Conservation (phyloP, 2,329 filamentous ascomycete genomes). For the Proliferodiscus dingleyae region DNA sequence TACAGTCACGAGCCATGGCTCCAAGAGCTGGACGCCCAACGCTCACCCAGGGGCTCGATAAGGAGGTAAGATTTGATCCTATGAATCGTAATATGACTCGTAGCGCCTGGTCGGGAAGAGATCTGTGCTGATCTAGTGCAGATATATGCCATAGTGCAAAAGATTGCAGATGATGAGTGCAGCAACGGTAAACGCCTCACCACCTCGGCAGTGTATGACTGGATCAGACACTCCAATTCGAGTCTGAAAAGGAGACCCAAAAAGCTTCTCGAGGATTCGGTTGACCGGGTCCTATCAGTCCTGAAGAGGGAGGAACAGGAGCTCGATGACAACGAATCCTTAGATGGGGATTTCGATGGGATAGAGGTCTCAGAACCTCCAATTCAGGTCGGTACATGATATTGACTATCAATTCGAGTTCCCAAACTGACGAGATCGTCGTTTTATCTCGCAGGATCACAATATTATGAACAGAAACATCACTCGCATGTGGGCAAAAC, state of each 20-base stretch:
- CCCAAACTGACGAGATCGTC: no score
- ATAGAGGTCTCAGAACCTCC: constrained; percentile 33
- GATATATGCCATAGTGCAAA: constrained; percentile 75
- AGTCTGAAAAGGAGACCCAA: constrained; percentile 80
- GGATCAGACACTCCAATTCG: constrained; percentile 81
- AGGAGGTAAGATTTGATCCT: constrained; percentile 45
- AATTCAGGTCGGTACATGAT: no score
- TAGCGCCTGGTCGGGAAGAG: neutral
- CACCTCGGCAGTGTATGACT: constrained; percentile 64
- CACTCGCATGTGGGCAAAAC: constrained; percentile 51
- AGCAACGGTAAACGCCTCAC: constrained; percentile 45
- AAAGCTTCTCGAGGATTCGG: constrained; percentile 74
- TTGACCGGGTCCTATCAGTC: constrained; percentile 74
- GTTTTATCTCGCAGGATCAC: no score
- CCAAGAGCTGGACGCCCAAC: constrained; percentile 39
- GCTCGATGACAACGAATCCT: constrained; percentile 41
- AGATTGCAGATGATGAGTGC: constrained; percentile 62
- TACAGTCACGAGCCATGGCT: constrained; percentile 16
- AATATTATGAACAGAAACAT: constrained; percentile 65
- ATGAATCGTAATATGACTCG: constrained; percentile 6
- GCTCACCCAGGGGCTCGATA: constrained; percentile 54
- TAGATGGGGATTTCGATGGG: constrained; percentile 47
- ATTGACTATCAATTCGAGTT: no score
- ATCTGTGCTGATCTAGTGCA: constrained; percentile 26
- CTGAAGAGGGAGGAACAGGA: constrained; percentile 51